These are phyloP conservation scores for Cyberlindnera amylophila DNA, from an alignment of 805 yeast species.

Conservation along the genomic window DNA sequence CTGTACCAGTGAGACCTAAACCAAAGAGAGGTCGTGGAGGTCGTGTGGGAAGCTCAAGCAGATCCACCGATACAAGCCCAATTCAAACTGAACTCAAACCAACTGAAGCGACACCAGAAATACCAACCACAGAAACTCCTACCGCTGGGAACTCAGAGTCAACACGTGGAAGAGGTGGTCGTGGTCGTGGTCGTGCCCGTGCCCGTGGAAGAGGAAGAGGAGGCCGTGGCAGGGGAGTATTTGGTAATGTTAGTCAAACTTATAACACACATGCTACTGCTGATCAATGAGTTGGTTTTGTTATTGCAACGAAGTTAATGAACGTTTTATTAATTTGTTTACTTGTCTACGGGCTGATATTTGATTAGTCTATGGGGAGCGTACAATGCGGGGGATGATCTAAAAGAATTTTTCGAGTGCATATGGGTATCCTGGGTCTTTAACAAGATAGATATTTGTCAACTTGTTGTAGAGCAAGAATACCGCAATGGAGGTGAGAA, in stretches of 20 bases:
- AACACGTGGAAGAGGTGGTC: background rate
- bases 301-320: background rate
- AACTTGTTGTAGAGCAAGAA: constrained; percentile 21
- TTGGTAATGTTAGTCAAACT: constrained; percentile 8
- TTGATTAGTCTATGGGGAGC: too few species aligned
- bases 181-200: constrained; percentile 1
- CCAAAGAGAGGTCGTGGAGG: constrained; percentile 3
- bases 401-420: constrained; percentile 11
- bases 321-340: background rate
- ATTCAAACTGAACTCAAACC: background rate
- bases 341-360: too few species aligned
- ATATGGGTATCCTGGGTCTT: constrained; percentile 22
- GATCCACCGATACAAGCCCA: background rate
- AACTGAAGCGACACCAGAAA: background rate
- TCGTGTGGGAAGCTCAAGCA: background rate
- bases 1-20: background rate
- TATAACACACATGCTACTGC: constrained; percentile 1
- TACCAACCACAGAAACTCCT: too few species aligned
- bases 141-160: too few species aligned
- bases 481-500: constrained; percentile 13
- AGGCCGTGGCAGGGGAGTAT: constrained; percentile 6
- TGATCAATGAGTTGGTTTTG: too few species aligned
- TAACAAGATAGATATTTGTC: constrained; percentile 18
- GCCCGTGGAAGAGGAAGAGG: constrained; percentile 11
- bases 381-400: background rate